phyloP scores from a whole-genome alignment of 2,329 filamentous ascomycete species.

The Sphaerulina vaccinii region DNA sequence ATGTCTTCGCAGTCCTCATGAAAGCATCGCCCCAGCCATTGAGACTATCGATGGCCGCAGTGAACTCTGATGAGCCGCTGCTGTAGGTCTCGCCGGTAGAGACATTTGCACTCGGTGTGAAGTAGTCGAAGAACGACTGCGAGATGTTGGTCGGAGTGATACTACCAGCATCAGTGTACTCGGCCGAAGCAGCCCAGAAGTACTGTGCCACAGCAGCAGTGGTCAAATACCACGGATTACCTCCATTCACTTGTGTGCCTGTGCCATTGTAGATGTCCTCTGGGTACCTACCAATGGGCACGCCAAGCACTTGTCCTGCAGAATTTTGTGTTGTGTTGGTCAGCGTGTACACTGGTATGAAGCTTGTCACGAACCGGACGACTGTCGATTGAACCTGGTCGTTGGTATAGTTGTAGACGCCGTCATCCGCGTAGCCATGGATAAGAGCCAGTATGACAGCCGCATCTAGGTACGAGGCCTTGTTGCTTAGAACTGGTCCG shows the following conservation, averaged over 20 bases:
- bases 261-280: conserved; percentile 39
- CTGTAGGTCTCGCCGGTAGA: conserved; percentile 28
- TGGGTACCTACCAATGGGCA: conserved; percentile 40
- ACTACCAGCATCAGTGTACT: conserved; percentile 24
- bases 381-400: conserved; percentile 35
- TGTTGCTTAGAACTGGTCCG: conserved; percentile 34
- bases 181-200: conserved; percentile 30
- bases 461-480: conserved; percentile 37
- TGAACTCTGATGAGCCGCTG: conserved; percentile 26
- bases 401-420: conserved; percentile 36
- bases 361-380: conserved; percentile 33
- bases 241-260: conserved; percentile 32
- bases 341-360: conserved; percentile 33
- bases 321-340: conserved; percentile 31
- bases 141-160: conserved; percentile 33
- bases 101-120: conserved; percentile 30
- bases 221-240: conserved; percentile 39
- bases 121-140: conserved; percentile 38
- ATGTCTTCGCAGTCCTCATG: conserved; percentile 36
- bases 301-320: conserved; percentile 30
- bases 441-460: conserved; percentile 37
- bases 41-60: conserved; percentile 27
- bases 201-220: conserved; percentile 37
- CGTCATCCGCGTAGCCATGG: conserved; percentile 36
- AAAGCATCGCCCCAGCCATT: conserved; percentile 40